Conservation (phyloP, 2,329 filamentous ascomycete species). For the Anthostomella pinea region DNA sequence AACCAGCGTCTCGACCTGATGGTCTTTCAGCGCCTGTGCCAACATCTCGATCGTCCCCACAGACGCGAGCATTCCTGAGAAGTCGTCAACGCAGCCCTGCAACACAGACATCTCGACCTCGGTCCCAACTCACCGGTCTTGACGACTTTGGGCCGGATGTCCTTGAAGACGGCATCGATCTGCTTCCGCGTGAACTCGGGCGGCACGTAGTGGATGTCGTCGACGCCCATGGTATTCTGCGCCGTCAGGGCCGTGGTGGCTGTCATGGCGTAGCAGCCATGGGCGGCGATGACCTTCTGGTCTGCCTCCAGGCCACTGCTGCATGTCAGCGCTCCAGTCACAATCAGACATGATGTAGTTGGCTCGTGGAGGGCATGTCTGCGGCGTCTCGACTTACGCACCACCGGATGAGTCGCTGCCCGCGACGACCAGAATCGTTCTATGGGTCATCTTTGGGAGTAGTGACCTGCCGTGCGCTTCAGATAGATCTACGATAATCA, state of each 20-base stretch:
- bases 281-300: slow-evolving; percentile 88
- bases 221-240: slow-evolving; percentile 85
- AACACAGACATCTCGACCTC: too few species aligned
- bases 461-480: background rate
- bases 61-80: slow-evolving; percentile 80
- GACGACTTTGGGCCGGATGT: slow-evolving; percentile 84
- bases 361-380: slow-evolving; percentile 4
- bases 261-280: slow-evolving; percentile 94
- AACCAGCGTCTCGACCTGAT: slow-evolving; percentile 58
- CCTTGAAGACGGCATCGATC: slow-evolving; percentile 78
- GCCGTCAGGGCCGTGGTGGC: slow-evolving; percentile 94
- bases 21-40: slow-evolving; percentile 57
- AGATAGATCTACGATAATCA: background rate
- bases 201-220: slow-evolving; percentile 76
- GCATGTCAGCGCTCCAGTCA: too few species aligned
- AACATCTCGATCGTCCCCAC: slow-evolving; percentile 67
- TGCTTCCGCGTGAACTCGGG: slow-evolving; percentile 77
- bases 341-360: slow-evolving; percentile 1
- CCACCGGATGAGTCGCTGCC: slow-evolving; percentile 90
- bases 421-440: slow-evolving; percentile 73
- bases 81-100: too few species aligned
- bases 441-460: slow-evolving; percentile 33
- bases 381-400: slow-evolving; percentile 54
- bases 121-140: slow-evolving; percentile 68
- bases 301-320: slow-evolving; percentile 87